Conservation (phyloP, 139 green algal genomes). For the Coccomyxa sp. region DNA sequence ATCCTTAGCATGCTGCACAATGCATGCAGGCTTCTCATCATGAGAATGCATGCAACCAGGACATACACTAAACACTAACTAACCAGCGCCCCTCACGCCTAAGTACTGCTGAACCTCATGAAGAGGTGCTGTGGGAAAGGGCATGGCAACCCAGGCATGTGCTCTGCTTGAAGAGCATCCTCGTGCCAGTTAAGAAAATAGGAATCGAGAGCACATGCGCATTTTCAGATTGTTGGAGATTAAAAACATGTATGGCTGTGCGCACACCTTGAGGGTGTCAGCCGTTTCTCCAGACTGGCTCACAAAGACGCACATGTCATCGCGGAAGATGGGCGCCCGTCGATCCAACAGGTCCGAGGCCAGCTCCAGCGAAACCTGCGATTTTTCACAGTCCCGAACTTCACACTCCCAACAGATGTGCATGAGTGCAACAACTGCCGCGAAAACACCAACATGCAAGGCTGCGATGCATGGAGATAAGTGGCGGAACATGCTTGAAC, state of each 20-base stretch:
- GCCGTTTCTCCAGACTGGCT: constrained; percentile 93
- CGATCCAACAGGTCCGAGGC: constrained; percentile 91
- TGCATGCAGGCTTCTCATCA: background rate
- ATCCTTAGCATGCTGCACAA: constrained; percentile 61
- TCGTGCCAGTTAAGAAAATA: no score
- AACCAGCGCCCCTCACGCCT: background rate
- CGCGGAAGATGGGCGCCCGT: constrained; percentile 78
- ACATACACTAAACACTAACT: no score
- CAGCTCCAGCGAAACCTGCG: constrained; percentile 91
- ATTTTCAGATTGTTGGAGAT: no score
- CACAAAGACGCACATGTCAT: constrained; percentile 94
- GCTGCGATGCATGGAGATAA: no score
- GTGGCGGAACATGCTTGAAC: background rate
- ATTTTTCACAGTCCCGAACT: background rate
- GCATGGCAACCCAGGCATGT: no score
- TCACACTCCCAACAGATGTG: background rate
- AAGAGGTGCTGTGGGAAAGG: no score
- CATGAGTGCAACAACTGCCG: background rate
- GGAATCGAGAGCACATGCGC: no score
- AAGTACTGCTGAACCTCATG: no score
- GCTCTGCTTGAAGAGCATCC: no score
- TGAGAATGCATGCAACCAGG: background rate
- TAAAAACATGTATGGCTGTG: no score
- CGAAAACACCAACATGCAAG: background rate
- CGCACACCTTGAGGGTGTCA: constrained; percentile 78